Evolutionary conservation across 2,329 filamentous ascomycete genomes (phyloP).

Genomic region (Dactylellina haptotyla): DNA sequence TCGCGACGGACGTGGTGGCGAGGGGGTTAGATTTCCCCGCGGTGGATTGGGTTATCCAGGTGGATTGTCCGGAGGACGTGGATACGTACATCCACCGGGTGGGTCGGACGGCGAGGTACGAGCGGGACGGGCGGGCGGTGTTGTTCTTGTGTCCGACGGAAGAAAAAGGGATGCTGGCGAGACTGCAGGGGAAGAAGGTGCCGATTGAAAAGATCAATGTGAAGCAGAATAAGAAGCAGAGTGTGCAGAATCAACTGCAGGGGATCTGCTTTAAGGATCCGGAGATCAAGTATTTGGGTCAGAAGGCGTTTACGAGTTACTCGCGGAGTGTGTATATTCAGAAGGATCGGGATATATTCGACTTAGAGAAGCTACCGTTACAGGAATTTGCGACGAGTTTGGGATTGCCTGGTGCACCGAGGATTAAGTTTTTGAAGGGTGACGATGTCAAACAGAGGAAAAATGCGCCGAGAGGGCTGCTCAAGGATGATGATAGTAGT

Average conservation of each 20-base stretch:
- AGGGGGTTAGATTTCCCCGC: conserved; percentile 94
- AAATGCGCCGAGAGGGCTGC: conserved; percentile 77
- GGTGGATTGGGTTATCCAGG: conserved; percentile 98
- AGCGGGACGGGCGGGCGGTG: conserved; percentile 85
- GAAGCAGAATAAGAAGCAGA: conserved; percentile 86
- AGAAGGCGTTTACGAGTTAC: conserved; percentile 95
- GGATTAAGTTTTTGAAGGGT: conserved; percentile 92
- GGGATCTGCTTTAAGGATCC: conserved; percentile 96
- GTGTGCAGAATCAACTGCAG: conserved; percentile 84
- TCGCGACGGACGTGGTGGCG: conserved; percentile 94
- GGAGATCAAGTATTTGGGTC: conserved; percentile 90
- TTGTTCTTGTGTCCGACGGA: conserved; percentile 92
- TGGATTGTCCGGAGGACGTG: conserved; percentile 95
- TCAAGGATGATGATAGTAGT: conserved; percentile 67
- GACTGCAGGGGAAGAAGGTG: conserved; percentile 87
- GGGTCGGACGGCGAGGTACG: conserved; percentile 91
- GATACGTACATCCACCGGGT: conserved; percentile 98
- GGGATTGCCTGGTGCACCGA: conserved; percentile 87
- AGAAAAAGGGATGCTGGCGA: conserved; percentile 87
- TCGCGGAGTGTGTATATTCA: conserved; percentile 85
- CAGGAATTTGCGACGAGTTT: conserved; percentile 87
- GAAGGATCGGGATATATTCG: conserved; percentile 90
- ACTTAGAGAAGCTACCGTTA: conserved; percentile 81
- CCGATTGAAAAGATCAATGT: conserved; percentile 87
- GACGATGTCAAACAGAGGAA: conserved; percentile 87